Evolutionary conservation across 2,329 filamentous ascomycete genomes (phyloP).

Genomic region (Neophaeococcomyces mojaviensis): DNA sequence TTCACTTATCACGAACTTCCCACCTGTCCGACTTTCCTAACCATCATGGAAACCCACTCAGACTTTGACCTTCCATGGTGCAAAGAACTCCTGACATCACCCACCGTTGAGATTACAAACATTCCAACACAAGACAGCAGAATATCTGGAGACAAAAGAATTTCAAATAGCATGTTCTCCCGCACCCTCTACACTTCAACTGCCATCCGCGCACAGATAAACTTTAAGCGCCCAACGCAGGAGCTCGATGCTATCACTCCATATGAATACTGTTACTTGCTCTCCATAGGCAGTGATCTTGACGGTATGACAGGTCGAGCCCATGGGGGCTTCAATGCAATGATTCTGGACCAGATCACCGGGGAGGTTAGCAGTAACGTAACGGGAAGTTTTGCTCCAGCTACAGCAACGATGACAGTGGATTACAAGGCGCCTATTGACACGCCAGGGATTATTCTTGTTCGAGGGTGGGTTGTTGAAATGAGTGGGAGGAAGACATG

Average conservation of each 20-base stretch:
- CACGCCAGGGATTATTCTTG: slow-evolving; percentile 14
- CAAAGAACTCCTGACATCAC: no score
- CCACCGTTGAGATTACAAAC: no score
- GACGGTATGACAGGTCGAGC: slow-evolving; percentile 15
- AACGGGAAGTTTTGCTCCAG: slow-evolving; percentile 8
- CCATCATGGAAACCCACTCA: no score
- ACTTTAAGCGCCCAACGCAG: slow-evolving; percentile 9
- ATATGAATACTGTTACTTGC: slow-evolving; percentile 12
- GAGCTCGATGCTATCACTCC: slow-evolving; percentile 9
- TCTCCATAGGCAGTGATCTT: slow-evolving; percentile 13
- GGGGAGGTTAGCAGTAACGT: slow-evolving; percentile 6
- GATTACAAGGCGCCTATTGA: slow-evolving; percentile 16
- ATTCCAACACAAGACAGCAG: no score
- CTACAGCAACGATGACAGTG: slow-evolving; percentile 16
- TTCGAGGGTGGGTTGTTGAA: slow-evolving; percentile 12
- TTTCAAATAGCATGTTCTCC: slow-evolving; percentile 14
- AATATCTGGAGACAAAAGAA: neutral
- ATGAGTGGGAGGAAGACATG: slow-evolving; percentile 14
- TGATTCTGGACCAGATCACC: slow-evolving; percentile 16
- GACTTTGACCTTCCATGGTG: no score
- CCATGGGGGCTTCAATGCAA: slow-evolving; percentile 15
- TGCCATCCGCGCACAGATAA: slow-evolving; percentile 13
- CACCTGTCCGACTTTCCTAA: no score
- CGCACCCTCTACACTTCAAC: slow-evolving; percentile 11
- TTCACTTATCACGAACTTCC: no score